These are phyloP conservation scores for Drechslerella coelobrocha DNA, from an alignment of 2,329 filamentous ascomycete genomes.

Conservation along the genomic window DNA sequence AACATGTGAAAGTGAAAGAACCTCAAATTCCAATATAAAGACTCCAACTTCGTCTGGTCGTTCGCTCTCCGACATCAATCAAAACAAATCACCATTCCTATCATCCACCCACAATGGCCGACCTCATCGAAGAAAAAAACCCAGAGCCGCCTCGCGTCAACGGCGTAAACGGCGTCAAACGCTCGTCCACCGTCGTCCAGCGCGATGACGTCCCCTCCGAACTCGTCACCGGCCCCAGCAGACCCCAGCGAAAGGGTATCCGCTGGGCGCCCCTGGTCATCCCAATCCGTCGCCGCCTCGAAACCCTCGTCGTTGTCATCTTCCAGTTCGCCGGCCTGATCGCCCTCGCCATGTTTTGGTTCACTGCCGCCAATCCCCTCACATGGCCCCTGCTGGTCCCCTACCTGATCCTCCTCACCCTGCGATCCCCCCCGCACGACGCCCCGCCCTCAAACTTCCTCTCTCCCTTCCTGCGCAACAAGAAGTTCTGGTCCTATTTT, in stretches of 20 bases:
- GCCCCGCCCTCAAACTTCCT: constrained; percentile 74
- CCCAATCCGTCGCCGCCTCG: constrained; percentile 72
- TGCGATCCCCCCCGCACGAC: constrained; percentile 77
- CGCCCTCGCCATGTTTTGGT: constrained; percentile 81
- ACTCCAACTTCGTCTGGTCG: no score
- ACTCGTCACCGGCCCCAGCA: constrained; percentile 20
- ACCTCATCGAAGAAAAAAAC: constrained; percentile 12
- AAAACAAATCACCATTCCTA: constrained; percentile 6
- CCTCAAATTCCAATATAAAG: no score
- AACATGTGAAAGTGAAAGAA: constrained; percentile 45
- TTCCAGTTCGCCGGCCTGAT: constrained; percentile 76
- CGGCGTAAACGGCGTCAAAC: constrained; percentile 18
- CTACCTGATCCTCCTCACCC: constrained; percentile 82
- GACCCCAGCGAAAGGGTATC: constrained; percentile 63
- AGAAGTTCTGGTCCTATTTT: constrained; percentile 84
- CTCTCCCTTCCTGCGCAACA: constrained; percentile 74
- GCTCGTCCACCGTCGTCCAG: constrained; percentile 29
- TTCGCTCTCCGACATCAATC: no score
- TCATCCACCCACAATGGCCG: constrained; percentile 20
- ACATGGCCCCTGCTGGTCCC: constrained; percentile 79
- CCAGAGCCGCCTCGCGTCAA: constrained; percentile 16
- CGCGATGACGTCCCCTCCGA: constrained; percentile 40
- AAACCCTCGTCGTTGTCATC: constrained; percentile 78
- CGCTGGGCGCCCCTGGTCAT: constrained; percentile 83
- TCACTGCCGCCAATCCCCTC: constrained; percentile 88